Base-by-base conservation (phyloP, 1,284 basidiomycete genomes). In the Trametes sp. region DNA sequence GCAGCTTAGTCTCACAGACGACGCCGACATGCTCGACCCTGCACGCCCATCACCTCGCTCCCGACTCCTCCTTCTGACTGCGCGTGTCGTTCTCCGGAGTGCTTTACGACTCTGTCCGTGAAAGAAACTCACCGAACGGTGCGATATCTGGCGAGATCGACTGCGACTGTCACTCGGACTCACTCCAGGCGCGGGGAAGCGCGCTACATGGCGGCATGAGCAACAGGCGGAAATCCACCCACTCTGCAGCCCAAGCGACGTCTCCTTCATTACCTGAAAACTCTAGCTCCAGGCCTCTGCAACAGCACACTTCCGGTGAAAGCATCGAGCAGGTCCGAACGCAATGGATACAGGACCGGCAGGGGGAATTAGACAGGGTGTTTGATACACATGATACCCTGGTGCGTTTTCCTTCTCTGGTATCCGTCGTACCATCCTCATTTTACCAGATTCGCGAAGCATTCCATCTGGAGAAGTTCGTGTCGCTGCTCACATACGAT, bases 381-480 rank as follows among this genome's bases (percentile, higher is more conserved):
- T 74, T 88, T 64, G 87, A 90, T 62, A 80, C 73, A 63, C 93
- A 95, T 78, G 94, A 95, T 76, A 82, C 84, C 69, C 76, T 92
- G 75, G 92, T 93, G 72, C 72, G 89, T 84, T 14, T 26, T 41
- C 55, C 8, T 29, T 19, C 24, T 57, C 21, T 4, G 33, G n/a
- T 28, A 13, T 13, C 28, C 11, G 5, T 21, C 53, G 16, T 45
- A 14, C 46, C 21, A 10, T 21, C 45, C 49, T 64, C 21, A 55
- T 33, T 2, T 26, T n/a, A 14, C 5, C 63, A 93, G 89, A 80
- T 96, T 55, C 85, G 94, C 63, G 93, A 97, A 75, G 82, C 87
- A 60, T 96, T 95, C 75, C 94, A 96, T 71, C 81, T 96, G 76
- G 90, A 95, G 68, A 82, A 89, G 61, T 96, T 91, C 71, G 83